phyloP scores from a whole-genome alignment of 192 early-diverging fungal species.

The Coemansia asiatica region DNA sequence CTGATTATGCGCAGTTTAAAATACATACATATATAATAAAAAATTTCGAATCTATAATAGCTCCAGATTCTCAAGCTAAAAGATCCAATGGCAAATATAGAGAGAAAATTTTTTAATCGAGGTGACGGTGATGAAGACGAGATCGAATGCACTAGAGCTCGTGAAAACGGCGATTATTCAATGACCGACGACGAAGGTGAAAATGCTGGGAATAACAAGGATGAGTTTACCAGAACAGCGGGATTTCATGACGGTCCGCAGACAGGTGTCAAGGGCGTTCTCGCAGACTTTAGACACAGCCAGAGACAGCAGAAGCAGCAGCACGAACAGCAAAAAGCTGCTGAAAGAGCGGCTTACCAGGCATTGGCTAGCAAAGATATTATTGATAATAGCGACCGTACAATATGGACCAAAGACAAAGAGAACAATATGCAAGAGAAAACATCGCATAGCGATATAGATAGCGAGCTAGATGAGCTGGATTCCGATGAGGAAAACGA shows the following conservation, averaged over 20 bases:
- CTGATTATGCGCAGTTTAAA: neutral
- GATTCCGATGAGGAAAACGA: constrained; percentile 17
- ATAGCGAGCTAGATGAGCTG: constrained; percentile 3
- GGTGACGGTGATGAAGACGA: constrained; percentile 14
- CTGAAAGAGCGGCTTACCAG: constrained; percentile 8
- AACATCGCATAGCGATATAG: neutral
- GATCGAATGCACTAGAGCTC: constrained; percentile 8
- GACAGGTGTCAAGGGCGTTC: constrained; percentile 49
- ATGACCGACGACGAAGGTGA: neutral
- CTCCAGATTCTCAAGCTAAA: neutral
- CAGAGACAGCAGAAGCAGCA: constrained; percentile 12
- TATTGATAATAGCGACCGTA: neutral
- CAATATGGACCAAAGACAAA: constrained; percentile 26
- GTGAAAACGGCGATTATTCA: constrained; percentile 15
- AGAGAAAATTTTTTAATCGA: constrained; percentile 13
- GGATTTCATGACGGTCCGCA: constrained; percentile 32
- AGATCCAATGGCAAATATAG: constrained; percentile 24
- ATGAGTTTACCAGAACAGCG: neutral
- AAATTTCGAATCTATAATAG: too few species aligned
- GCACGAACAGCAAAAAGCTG: constrained; percentile 5
- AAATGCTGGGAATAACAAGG: neutral
- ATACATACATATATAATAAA: constrained; percentile 1
- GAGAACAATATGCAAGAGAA: neutral
- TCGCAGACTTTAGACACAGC: constrained; percentile 45
- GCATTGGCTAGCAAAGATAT: constrained; percentile 4